A percentile compares a stretch with the other conserved stretches of the same genome.
Conservation (phyloP, 805 yeast genomes). For the Hemisphaericaspora nanyangensis region DNA sequence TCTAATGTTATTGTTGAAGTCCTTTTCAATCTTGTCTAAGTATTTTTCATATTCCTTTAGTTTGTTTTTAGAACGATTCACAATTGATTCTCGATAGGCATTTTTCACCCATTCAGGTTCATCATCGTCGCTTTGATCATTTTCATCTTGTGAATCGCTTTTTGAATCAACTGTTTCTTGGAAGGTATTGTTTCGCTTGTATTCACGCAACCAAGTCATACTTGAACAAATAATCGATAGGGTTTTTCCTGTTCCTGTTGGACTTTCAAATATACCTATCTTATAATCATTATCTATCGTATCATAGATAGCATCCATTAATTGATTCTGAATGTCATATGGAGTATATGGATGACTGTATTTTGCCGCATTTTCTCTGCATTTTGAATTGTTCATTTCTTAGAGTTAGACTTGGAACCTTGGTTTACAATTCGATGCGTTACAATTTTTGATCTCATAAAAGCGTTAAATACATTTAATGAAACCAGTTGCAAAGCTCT, state of each 20-base stretch:
- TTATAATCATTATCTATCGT: conserved; percentile 53
- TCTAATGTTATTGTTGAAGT: conserved; percentile 14
- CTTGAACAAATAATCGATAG: conserved; percentile 81
- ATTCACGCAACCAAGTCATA: conserved; percentile 73
- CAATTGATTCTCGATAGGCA: conserved; percentile 28
- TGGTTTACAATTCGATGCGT: no score
- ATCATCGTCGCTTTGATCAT: conserved; percentile 36
- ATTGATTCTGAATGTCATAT: conserved; percentile 68
- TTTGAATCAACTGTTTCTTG: neutral
- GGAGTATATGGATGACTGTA: conserved; percentile 81
- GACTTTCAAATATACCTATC: conserved; percentile 83
- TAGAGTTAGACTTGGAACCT: no score
- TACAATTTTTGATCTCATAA: no score
- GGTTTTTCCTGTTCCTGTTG: conserved; percentile 95
- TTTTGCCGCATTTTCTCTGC: neutral
- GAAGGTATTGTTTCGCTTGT: conserved; percentile 25
- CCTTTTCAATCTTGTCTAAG: conserved; percentile 29
- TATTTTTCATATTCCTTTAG: conserved; percentile 40
- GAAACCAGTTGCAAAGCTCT: no score
- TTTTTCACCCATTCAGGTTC: conserved; percentile 71
- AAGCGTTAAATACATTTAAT: no score
- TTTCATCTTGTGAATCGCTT: neutral
- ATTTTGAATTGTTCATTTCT: neutral
- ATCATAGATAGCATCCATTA: conserved; percentile 74
- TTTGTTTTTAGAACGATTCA: conserved; percentile 20